Base-by-base conservation (phyloP, 805 yeast genomes). In the Saccharomycopsis selenospora region DNA sequence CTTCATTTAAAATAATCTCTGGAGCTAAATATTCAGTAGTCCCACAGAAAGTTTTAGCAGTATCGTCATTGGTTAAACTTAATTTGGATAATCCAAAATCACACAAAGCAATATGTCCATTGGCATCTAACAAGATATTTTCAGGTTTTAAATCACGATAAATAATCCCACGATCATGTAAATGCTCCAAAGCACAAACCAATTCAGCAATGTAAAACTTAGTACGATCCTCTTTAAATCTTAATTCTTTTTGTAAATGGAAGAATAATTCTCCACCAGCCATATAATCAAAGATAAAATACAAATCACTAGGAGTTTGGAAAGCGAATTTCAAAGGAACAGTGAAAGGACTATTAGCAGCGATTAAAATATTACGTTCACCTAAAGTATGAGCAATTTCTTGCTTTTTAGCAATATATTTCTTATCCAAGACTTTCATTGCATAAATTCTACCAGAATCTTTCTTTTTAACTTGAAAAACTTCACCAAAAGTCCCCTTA, bases 311-410 rank as follows among this genome's bases (percentile, higher is more conserved):
- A 30, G 93, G 95, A 1, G 99, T 93, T 69, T 93, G 99, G 67
- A 93, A 93, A 0, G 96, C 86, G 63, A 93, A 91, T 68, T 93
- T 93, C 60, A 93, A 75, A 0, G 96, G 96, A 40, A 93, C 97
- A 62, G 93, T 88, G 64, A 93, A 93, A n/a, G 95, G 87, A 20
- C 91, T 82, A 38, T 89, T 80, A 4, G 95, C 85, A 1, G 99
- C 91, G 22, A 91, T 99, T 51, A 93, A 70, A 56, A 93, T 93
- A 64, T 93, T 86, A 59, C 99, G 76, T 70, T 93, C 99, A 28
- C 98, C 98, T 59, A 93, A 88, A 2, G 99, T 93, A 66, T 93
- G 99, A 0, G 98, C 98, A 58, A 93, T 85, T 68, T 93, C 99
- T 66, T 91, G 91, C 74, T 93, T 93, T 66, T 86, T 89, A 45